These are phyloP conservation scores for Ammopiptanthus mongolicus DNA, from an alignment of 306 rosid species.

Conservation along the genomic window DNA sequence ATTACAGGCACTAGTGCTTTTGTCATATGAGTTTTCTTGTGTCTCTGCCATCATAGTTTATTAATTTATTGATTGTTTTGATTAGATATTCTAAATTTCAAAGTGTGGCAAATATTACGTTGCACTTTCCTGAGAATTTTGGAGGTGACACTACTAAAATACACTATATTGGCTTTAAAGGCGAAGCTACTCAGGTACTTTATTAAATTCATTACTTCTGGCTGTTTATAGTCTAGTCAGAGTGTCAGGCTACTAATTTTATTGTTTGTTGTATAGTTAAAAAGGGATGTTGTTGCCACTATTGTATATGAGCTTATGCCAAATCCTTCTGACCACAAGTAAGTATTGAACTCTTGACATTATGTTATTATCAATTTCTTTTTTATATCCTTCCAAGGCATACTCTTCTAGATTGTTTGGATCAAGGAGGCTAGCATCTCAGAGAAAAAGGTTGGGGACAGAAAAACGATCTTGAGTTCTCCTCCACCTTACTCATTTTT, in stretches of 20 bases:
- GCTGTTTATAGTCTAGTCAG: constrained; percentile 5
- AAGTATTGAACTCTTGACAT: constrained; percentile 26
- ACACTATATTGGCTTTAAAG: constrained; percentile 93
- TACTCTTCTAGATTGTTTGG: neutral
- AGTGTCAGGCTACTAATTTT: neutral
- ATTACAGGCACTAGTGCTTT: neutral
- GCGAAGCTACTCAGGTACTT: constrained; percentile 94
- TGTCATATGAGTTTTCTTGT: constrained; percentile 5
- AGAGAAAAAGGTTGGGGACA: neutral
- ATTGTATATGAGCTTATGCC: constrained; percentile 90
- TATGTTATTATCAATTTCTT: neutral
- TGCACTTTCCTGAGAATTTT: constrained; percentile 89
- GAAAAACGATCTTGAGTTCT: constrained; percentile 14
- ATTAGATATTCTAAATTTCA: constrained; percentile 89
- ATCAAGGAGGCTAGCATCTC: neutral
- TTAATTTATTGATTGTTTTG: constrained; percentile 17
- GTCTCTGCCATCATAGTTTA: neutral
- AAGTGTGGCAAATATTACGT: constrained; percentile 81
- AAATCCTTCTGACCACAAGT: constrained; percentile 99
- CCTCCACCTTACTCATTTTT: constrained; percentile 5
- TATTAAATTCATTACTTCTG: neutral
- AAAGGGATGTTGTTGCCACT: constrained; percentile 86
- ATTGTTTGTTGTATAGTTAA: constrained; percentile 48
- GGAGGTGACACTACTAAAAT: constrained; percentile 82
- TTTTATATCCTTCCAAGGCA: neutral